phyloP scores from a whole-genome alignment of 2,329 filamentous ascomycete genomes.

The Chaetomium strumarium region DNA sequence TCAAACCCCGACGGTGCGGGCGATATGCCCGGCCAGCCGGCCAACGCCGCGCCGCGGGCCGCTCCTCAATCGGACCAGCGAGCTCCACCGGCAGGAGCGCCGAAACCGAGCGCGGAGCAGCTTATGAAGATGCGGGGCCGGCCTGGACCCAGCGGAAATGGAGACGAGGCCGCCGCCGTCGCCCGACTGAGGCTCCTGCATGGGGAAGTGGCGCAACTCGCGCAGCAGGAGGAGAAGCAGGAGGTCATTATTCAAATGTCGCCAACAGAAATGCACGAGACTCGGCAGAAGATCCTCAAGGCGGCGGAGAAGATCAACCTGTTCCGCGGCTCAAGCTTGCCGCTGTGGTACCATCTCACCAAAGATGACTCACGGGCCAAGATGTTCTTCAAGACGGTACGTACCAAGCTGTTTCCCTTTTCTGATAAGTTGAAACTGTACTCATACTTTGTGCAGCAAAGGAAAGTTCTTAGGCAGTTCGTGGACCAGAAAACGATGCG shows the following conservation, averaged over 20 bases:
- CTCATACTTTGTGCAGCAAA: constrained; percentile 36
- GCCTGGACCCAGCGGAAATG: not conserved
- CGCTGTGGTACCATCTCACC: constrained; percentile 44
- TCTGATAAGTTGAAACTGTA: not conserved
- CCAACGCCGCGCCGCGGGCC: constrained; percentile 24
- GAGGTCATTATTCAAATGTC: constrained; percentile 44
- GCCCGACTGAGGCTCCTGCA: constrained; percentile 29
- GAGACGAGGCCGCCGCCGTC: constrained; percentile 27
- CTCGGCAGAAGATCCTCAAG: constrained; percentile 37
- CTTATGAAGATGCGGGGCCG: constrained; percentile 28
- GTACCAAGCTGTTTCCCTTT: constrained; percentile 23
- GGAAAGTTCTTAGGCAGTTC: constrained; percentile 50
- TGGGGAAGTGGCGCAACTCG: constrained; percentile 31
- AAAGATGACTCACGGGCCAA: constrained; percentile 45
- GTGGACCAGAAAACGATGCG: constrained; percentile 41
- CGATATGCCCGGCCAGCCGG: constrained; percentile 29
- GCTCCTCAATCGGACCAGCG: constrained; percentile 27
- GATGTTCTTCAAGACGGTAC: constrained; percentile 49
- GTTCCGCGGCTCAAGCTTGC: constrained; percentile 38
- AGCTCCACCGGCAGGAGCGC: constrained; percentile 4
- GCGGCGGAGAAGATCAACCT: constrained; percentile 39
- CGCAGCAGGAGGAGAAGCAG: constrained; percentile 32
- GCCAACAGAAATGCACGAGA: constrained; percentile 39
- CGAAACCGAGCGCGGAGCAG: constrained; percentile 31
- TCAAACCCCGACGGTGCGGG: constrained; percentile 41